A percentile compares a stretch with the other conserved stretches of the same genome.
These are phyloP conservation scores for Breynia disticha DNA, from an alignment of 441 rosid species.

Conservation along the genomic window DNA sequence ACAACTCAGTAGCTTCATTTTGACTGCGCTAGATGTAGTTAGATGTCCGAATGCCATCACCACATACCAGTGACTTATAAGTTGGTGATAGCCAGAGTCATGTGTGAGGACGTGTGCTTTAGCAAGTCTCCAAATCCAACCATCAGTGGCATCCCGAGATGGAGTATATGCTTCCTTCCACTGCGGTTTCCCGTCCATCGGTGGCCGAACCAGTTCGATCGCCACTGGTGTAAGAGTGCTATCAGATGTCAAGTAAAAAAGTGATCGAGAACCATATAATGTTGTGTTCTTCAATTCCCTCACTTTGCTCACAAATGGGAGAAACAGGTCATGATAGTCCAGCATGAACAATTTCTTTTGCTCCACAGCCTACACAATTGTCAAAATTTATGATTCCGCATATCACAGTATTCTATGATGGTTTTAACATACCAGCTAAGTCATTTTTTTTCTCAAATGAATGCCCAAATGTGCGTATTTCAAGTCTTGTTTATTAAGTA, in stretches of 20 bases:
- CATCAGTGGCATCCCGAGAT: conserved; percentile 29
- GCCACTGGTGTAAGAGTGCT: conserved; percentile 50
- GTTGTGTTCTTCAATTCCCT: conserved; percentile 35
- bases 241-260: conserved; percentile 43
- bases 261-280: conserved; percentile 56
- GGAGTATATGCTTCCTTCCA: conserved; percentile 53
- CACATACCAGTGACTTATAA: conserved; percentile 54
- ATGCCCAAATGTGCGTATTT: neutral
- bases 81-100: conserved; percentile 68
- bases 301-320: conserved; percentile 56
- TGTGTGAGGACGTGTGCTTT: conserved; percentile 64
- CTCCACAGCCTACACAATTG: conserved; percentile 38
- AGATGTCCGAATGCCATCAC: too few relatives aligned
- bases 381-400: too few relatives aligned
- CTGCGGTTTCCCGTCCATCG: conserved; percentile 38
- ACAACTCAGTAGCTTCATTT: too few relatives aligned
- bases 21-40: too few relatives aligned
- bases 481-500: too few relatives aligned
- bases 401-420: too few relatives aligned
- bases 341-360: too few relatives aligned
- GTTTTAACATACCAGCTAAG: too few relatives aligned
- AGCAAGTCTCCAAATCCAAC: conserved; percentile 70
- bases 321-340: too few relatives aligned
- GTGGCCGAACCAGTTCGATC: conserved; percentile 62
- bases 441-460: neutral